A percentile compares a stretch with the other conserved stretches of the same genome.
Evolutionary conservation across 352 stramenopile genomes (phyloP).

Genomic region (Globisporangium takayamanum): DNA sequence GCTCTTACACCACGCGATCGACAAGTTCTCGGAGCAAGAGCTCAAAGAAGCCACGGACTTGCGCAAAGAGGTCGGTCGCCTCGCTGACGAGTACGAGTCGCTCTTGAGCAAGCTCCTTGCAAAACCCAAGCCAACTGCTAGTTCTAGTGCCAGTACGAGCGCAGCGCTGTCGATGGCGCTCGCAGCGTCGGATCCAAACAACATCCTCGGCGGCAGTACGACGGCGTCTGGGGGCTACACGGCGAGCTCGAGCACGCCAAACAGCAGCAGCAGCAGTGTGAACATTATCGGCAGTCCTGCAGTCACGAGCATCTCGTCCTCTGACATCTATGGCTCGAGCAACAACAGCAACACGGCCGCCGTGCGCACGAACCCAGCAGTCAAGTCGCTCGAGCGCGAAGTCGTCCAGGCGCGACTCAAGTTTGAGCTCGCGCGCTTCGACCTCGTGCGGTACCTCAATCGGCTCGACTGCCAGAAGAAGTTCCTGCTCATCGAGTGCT

Average conservation of each 20-base stretch:
- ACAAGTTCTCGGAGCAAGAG: constrained; percentile 66
- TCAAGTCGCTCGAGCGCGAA: constrained; percentile 55
- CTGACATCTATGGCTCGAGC: constrained; percentile 1
- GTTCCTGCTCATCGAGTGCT: constrained; percentile 75
- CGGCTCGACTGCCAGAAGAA: constrained; percentile 82
- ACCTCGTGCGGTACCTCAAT: constrained; percentile 81
- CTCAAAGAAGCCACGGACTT: constrained; percentile 67
- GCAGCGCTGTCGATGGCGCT: constrained; percentile 7
- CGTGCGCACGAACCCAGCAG: not conserved
- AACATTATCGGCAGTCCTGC: constrained; percentile 13
- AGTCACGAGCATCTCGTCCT: constrained; percentile 5
- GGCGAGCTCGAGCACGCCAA: not conserved
- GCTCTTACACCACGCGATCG: constrained; percentile 57
- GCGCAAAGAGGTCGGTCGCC: constrained; percentile 52
- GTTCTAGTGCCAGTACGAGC: constrained; percentile 15
- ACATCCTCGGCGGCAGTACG: constrained; percentile 12
- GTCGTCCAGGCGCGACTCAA: constrained; percentile 49
- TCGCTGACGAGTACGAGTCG: constrained; percentile 79
- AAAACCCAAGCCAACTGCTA: constrained; percentile 47
- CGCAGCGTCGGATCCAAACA: constrained; percentile 10
- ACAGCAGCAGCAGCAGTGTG: not conserved
- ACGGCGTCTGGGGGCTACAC: not conserved
- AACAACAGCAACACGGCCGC: not conserved
- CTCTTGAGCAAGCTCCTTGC: constrained; percentile 73
- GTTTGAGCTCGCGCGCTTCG: constrained; percentile 82